Evolutionary conservation across 352 stramenopile species (phyloP).

Genomic region (Phytophthora europaea): DNA sequence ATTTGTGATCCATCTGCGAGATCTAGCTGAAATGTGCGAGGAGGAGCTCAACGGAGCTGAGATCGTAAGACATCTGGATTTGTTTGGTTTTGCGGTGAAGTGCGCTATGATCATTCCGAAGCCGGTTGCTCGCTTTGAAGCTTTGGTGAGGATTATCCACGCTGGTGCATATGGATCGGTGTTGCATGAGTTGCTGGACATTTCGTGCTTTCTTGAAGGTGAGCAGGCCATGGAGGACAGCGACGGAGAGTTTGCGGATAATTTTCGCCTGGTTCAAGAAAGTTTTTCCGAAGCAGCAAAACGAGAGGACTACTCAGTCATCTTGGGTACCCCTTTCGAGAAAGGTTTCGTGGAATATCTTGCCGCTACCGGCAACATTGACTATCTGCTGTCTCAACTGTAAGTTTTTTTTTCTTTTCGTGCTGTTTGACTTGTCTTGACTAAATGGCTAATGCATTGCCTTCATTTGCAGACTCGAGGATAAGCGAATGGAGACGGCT

Average conservation of each 20-base stretch:
- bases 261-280: slow-evolving; percentile 50
- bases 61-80: slow-evolving; percentile 34
- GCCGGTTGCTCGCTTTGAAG: slow-evolving; percentile 45
- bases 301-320: slow-evolving; percentile 33
- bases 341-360: slow-evolving; percentile 59
- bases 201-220: slow-evolving; percentile 39
- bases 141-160: slow-evolving; percentile 53
- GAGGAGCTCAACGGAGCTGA: slow-evolving; percentile 13
- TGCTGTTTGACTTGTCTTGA: background rate
- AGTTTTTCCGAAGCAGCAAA: slow-evolving; percentile 48
- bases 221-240: slow-evolving; percentile 16
- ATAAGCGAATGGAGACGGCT: slow-evolving; percentile 50
- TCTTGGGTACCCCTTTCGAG: slow-evolving; percentile 54
- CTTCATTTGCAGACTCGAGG: slow-evolving; percentile 39
- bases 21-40: slow-evolving; percentile 44
- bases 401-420: slow-evolving; percentile 20
- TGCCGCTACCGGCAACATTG: slow-evolving; percentile 47
- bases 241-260: slow-evolving; percentile 39
- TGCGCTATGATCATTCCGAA: slow-evolving; percentile 62
- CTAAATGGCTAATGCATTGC: slow-evolving; percentile 3
- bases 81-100: slow-evolving; percentile 56
- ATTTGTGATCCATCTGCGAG: slow-evolving; percentile 60
- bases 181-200: slow-evolving; percentile 50
- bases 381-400: slow-evolving; percentile 40
- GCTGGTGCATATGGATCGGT: slow-evolving; percentile 55